Evolutionary conservation across 1,284 basidiomycete species (phyloP).

Genomic region (Irpex sp.): DNA sequence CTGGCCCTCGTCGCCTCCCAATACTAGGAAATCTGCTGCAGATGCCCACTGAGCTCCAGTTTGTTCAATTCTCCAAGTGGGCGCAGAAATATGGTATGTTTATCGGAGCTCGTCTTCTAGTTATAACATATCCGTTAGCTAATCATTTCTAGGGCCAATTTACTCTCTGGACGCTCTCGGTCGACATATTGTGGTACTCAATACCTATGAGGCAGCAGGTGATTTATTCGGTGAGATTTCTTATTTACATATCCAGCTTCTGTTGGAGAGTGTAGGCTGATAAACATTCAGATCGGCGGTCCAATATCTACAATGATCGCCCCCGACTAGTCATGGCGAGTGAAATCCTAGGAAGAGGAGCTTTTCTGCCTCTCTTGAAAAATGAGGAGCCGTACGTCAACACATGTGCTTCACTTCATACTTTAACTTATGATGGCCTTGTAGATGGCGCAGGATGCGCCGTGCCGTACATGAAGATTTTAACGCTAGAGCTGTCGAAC

Average conservation of each 20-base stretch:
- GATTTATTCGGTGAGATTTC: background rate
- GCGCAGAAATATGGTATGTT: conserved; percentile 14
- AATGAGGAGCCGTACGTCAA: background rate
- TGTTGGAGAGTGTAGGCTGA: background rate
- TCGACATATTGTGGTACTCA: background rate
- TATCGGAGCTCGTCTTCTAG: background rate
- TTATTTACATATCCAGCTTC: background rate
- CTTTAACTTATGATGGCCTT: background rate
- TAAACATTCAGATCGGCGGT: conserved; percentile 23
- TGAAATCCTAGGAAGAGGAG: conserved; percentile 28
- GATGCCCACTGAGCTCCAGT: background rate
- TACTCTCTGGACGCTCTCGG: background rate
- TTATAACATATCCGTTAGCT: too few species aligned
- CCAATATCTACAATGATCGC: conserved; percentile 58
- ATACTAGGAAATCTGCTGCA: background rate
- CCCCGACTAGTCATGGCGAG: conserved; percentile 50
- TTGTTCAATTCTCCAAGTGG: background rate
- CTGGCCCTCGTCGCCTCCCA: background rate
- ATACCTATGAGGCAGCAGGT: background rate
- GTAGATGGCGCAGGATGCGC: background rate
- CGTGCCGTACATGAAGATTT: background rate
- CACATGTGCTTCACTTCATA: background rate
- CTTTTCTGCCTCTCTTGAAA: background rate
- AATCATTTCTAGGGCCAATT: background rate
- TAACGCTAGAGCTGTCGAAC: background rate